Percentiles rank a stretch among this genome's conserved stretches.
phyloP scores from a whole-genome alignment of 2,329 filamentous ascomycete genomes.

The Fusarium decemcellulare region DNA sequence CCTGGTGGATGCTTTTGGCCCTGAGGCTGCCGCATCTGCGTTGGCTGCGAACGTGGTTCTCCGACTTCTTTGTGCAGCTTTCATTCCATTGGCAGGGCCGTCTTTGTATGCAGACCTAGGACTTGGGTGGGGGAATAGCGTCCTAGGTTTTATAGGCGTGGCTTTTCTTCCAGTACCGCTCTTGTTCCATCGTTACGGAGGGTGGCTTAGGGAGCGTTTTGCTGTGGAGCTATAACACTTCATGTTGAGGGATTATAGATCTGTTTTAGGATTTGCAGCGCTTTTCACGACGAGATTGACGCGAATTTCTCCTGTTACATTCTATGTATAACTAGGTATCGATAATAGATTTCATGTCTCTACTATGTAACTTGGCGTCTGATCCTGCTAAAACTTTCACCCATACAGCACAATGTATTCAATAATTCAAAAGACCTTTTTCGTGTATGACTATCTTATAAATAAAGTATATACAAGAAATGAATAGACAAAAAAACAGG shows the following conservation, averaged over 20 bases:
- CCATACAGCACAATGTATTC: too few species aligned
- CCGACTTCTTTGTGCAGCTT: slow-evolving; percentile 72
- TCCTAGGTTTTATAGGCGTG: slow-evolving; percentile 57
- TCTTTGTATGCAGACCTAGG: slow-evolving; percentile 51
- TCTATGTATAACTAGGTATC: too few species aligned
- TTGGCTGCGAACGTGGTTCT: slow-evolving; percentile 39
- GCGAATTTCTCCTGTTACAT: too few species aligned
- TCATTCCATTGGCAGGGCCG: slow-evolving; percentile 69
- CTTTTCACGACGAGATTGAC: too few species aligned
- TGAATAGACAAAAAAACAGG: too few species aligned
- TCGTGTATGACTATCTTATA: too few species aligned
- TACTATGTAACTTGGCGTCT: too few species aligned
- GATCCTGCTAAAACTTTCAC: too few species aligned
- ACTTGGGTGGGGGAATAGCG: slow-evolving; percentile 60
- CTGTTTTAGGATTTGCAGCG: too few species aligned
- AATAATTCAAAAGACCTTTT: too few species aligned
- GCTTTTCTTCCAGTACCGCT: slow-evolving; percentile 49
- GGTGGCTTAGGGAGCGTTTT: slow-evolving; percentile 27
- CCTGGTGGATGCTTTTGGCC: slow-evolving; percentile 46
- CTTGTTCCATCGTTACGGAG: slow-evolving; percentile 33
- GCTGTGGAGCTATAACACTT: slow-evolving; percentile 25
- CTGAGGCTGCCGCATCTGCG: slow-evolving; percentile 42
- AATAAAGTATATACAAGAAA: too few species aligned
- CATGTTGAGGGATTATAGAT: neutral
- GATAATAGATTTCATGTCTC: too few species aligned